Conservation (phyloP, 2,329 filamentous ascomycete genomes). For the Pseudogymnoascus destructans region DNA sequence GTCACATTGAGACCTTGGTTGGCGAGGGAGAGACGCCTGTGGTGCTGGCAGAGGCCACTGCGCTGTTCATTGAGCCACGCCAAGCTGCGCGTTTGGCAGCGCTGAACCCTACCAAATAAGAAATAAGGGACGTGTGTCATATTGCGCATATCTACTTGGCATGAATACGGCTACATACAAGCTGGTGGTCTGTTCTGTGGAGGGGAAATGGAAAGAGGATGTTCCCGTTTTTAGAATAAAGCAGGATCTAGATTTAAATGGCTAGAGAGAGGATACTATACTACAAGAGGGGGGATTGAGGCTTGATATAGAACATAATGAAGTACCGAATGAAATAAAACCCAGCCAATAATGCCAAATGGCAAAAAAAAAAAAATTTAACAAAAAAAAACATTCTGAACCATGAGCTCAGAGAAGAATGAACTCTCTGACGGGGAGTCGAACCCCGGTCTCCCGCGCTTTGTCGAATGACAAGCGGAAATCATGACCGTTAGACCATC, state of each 20-base stretch:
- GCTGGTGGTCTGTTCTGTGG: not conserved
- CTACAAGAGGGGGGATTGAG: not conserved
- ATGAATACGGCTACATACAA: not conserved
- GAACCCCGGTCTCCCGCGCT: slow-evolving; percentile 21
- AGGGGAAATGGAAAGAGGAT: not conserved
- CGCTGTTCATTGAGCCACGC: slow-evolving; percentile 79
- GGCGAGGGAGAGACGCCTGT: slow-evolving; percentile 47
- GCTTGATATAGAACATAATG: not conserved
- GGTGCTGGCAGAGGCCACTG: slow-evolving; percentile 69
- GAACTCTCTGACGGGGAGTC: slow-evolving; percentile 21
- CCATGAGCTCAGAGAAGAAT: slow-evolving; percentile 8
- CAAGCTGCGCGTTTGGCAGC: slow-evolving; percentile 45
- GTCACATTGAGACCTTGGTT: slow-evolving; percentile 67
- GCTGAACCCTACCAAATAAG: slow-evolving; percentile 31
- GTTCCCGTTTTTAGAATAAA: not conserved
- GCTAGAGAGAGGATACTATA: not conserved
- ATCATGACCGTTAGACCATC: slow-evolving; percentile 24
- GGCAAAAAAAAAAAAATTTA: not conserved
- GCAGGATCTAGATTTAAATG: not conserved
- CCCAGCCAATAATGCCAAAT: not conserved
- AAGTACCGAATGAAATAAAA: not conserved
- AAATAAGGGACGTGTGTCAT: slow-evolving; percentile 27
- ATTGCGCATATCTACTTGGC: not conserved
- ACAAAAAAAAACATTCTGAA: not conserved
- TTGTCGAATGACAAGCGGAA: slow-evolving; percentile 19